These are phyloP conservation scores for Kluyveromyces dobzhanskii DNA, from an alignment of 805 yeast genomes.

Conservation along the genomic window DNA sequence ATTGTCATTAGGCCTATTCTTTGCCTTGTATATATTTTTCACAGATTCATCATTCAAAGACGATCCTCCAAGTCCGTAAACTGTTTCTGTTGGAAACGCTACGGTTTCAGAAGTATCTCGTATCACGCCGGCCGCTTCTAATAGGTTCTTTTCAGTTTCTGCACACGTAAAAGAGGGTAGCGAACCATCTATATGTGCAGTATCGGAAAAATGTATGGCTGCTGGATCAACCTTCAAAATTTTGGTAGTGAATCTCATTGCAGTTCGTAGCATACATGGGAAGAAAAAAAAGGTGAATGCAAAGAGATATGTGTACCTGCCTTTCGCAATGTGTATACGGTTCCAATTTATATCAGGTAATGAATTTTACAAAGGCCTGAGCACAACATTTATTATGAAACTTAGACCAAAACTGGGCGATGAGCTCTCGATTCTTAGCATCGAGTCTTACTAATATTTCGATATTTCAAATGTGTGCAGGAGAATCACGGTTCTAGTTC, in stretches of 20 bases:
- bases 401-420: too few species aligned
- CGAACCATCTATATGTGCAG: conserved; percentile 30
- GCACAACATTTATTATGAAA: too few species aligned
- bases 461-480: too few species aligned
- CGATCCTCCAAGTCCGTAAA: conserved; percentile 90
- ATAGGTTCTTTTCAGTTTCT: conserved; percentile 42
- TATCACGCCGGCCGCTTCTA: conserved; percentile 52
- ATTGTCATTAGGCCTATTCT: conserved; percentile 91
- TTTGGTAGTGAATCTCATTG: conserved; percentile 29
- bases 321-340: too few species aligned
- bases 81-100: conserved; percentile 96
- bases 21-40: conserved; percentile 70
- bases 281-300: too few species aligned
- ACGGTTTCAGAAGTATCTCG: conserved; percentile 50
- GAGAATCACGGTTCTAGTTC: too few species aligned
- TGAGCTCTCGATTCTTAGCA: too few species aligned
- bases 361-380: too few species aligned
- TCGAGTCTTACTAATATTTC: too few species aligned
- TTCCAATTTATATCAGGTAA: too few species aligned
- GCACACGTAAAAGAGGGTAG: conserved; percentile 42
- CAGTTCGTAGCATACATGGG: conserved; percentile 6
- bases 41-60: conserved; percentile 71
- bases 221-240: conserved; percentile 48
- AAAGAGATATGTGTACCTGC: too few species aligned
- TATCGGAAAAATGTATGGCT: conserved; percentile 38